Base-by-base conservation (phyloP, 2,329 filamentous ascomycete species). In the Botryotinia narcissicola region DNA sequence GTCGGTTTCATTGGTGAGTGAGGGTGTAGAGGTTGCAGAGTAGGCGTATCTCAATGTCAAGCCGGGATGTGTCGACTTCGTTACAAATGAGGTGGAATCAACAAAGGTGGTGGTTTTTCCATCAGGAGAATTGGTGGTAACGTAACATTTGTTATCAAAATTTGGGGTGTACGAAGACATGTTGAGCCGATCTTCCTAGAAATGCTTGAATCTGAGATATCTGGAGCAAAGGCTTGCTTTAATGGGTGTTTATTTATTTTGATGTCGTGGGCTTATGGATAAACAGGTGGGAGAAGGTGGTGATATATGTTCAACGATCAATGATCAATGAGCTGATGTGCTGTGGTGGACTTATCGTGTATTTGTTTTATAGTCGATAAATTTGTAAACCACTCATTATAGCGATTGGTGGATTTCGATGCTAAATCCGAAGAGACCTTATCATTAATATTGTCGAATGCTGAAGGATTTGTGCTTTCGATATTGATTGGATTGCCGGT, bases 1-100 rank as follows among this genome's bases (percentile, higher is more conserved):
- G 35, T 70, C 67, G 51, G 40, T 14, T 37, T 70, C 67, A 35
- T 61, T n/a, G 54, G 46, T 44, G 51, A 74, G 60, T n/a, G 67
- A 62, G 62, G 73, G 73, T 42, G 40, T 51, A 12, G 74, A 63
- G 18, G 66, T 72, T 6, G 74, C 61, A 14, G 76, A 77, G 69
- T 76, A 77, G 70, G 74, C 71, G 68, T 74, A 77, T 10, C 48
- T 68, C n/a, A 73, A 9, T 40, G 42, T 18, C 7, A 22, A 14
- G 1, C 40, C 48, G 22, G 48, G 35, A 20, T 14, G 0, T 22
- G 2, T 10, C 18, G 25, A 51, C 6, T 5, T 60, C 4, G 35
- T 60, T 16, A 60, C 48, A 8, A 44, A 40, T n/a, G 32, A 37
- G 48, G 35, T 42, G n/a, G 67, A 44, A 9, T 59, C 48, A 44